Evolutionary conservation across 345 rosid genomes (phyloP), one percentile per base, ranked within the genome.

Genomic region (Leavenworthia alabamica): DNA sequence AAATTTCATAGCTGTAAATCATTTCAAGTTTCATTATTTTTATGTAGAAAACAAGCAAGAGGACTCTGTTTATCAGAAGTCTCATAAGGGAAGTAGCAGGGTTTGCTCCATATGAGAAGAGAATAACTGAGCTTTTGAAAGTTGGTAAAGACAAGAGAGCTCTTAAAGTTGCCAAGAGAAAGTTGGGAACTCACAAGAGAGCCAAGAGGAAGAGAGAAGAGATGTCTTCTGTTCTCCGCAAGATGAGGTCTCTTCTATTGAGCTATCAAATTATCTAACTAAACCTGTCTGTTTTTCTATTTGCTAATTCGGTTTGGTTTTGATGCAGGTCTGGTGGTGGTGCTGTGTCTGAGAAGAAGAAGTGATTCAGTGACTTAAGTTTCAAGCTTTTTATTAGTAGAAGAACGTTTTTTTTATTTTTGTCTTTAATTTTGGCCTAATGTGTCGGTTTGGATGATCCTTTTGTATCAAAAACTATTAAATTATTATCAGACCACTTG

Each of bases 81-180:
- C 70, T 90, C 53, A 90, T 87, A 47, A 78, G 86, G 70, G 96
- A 90, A 79, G 97, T 90, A 71, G 93, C 93, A 4, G 96, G 96
- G 11, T 80, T 81, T 73, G 97, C 97, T 4, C 97, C 96, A 0
- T 90, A 90, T 19, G 97, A 86, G 81, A 90, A 85, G 80, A 80
- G 95, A 22, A 86, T 90, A 48, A 82, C 83, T 16, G 97, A 90
- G 84, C 95, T 90, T 64, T 72, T 87, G 33, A 87, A 87, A 66
- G 95, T 90, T 0, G 93, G 90, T 7, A 90, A 90, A 85, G 97
- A 87, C 80, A 90, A 87, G 81, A 70, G 93, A 23, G 97, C 93
- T 2, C 71, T 87, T 7, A 90, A 87, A 78, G 89, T 89, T 15
- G 94, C 97, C 7, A 89, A 86, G 73, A 73, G 91, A 64, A 89